Evolutionary conservation across 2,329 filamentous ascomycete genomes (phyloP), one percentile per base, ranked within the genome.

Genomic region (Diaporthe amygdali): DNA sequence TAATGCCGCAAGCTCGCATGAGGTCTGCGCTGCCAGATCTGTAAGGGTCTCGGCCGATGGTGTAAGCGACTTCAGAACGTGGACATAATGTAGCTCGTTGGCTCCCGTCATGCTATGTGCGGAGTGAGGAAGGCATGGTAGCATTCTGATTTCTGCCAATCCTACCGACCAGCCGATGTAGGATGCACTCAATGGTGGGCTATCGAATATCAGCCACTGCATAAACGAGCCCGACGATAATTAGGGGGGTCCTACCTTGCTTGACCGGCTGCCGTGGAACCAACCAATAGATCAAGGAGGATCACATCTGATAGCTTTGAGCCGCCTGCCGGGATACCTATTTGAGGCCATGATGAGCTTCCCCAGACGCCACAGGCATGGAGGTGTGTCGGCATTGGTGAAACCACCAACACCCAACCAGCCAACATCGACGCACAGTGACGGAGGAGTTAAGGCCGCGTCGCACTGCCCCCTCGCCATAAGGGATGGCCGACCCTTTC

Each of bases 221-320:
- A 64, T 64, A 64, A 64, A 64, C 59, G 59, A 64, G 59, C 59
- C 44, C 37, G 41, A 64, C 12, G 49, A 34, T 25, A 20, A 6
- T 15, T 47, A 15, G 20, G 27, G 12, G n/a, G 37, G 47, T 27
- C 30, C 30, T n/a, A 39, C 56, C 47, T 52, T 9, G 15, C 34
- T 47, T 52, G 22, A 71, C 47, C 70, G 67, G 67, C 56, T 72
- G 59, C 70, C 25, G 70, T 72, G 67, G 14, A 30, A 72, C 70
- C 56, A 51, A 61, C 41, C 49, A n/a, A n/a, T 22, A 22, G 66
- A 39, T 39, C 66, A 32, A 25, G 9, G 22, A 44, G 25, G 59
- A 15, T 66, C 27, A 61, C 51, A 51, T 52, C 15, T 70, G 59
- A 72, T 27, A 39, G 27, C 59, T n/a, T 55, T 66, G 25, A 63